Percentiles rank a stretch among this genome's conserved stretches.
These are phyloP conservation scores for Lachnum nothofagi DNA, from an alignment of 2,329 filamentous ascomycete species.

Conservation along the genomic window DNA sequence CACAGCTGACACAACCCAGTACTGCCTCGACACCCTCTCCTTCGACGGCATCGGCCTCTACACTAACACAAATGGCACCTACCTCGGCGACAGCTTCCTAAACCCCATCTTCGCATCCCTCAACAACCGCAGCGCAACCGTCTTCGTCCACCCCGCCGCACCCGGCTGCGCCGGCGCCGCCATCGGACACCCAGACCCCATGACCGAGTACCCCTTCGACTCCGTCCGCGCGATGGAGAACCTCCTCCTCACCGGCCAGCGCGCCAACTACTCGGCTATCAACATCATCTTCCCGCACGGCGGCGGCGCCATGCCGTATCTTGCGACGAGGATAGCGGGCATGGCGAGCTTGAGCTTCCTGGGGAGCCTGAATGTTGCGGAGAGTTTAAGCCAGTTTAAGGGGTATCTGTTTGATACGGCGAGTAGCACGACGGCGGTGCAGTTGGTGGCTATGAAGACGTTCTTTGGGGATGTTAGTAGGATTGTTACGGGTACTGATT, in stretches of 20 bases:
- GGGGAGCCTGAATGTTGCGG: constrained; percentile 17
- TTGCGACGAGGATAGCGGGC: constrained; percentile 23
- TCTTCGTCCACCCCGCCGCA: constrained; percentile 43
- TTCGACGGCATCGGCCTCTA: constrained; percentile 40
- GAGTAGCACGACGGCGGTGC: constrained; percentile 17
- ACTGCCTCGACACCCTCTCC: constrained; percentile 34
- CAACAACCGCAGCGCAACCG: constrained; percentile 34
- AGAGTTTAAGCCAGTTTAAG: constrained; percentile 20
- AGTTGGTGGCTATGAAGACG: constrained; percentile 25
- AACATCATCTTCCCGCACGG: constrained; percentile 9
- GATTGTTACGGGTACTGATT: constrained; percentile 28
- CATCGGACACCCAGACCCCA: constrained; percentile 33
- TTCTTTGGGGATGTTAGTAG: constrained; percentile 20
- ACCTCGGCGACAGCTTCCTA: constrained; percentile 39
- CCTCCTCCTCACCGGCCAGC: constrained; percentile 7
- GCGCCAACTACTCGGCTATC: neutral
- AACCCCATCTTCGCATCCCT: constrained; percentile 38
- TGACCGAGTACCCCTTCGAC: constrained; percentile 48
- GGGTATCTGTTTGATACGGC: constrained; percentile 26
- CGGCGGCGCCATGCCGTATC: constrained; percentile 14
- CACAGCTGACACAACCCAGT: constrained; percentile 22
- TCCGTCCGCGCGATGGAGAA: constrained; percentile 36
- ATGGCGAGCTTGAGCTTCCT: constrained; percentile 19
- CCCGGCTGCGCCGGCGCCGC: constrained; percentile 1
- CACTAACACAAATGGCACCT: constrained; percentile 37